Conservation (phyloP, 225 moss, liverwort and hornwort species). For the Pseudisothecium myosuroides region DNA sequence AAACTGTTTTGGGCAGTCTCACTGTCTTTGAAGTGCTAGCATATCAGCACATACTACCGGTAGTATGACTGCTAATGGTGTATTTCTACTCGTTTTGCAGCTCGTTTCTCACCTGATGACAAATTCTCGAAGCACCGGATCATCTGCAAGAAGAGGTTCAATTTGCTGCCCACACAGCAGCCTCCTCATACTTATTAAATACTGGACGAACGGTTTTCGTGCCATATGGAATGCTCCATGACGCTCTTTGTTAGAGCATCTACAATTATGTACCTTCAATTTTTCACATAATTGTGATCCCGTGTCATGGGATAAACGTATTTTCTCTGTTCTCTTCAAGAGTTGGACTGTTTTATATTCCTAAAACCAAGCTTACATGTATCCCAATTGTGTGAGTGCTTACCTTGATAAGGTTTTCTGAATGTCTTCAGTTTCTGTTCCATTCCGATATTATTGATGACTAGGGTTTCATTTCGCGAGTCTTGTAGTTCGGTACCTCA, state of each 20-base stretch:
- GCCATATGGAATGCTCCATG: not conserved
- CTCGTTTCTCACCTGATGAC: slow-evolving; percentile 85
- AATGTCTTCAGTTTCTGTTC: not conserved
- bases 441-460: not conserved
- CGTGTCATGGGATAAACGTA: not conserved
- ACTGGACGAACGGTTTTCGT: not conserved
- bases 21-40: not conserved
- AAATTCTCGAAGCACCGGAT: slow-evolving; percentile 87
- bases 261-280: not conserved
- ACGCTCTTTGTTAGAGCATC: not conserved
- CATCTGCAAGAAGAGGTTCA: slow-evolving; percentile 86
- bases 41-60: not conserved
- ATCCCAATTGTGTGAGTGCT: not conserved
- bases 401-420: not conserved
- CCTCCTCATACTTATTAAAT: slow-evolving; percentile 49
- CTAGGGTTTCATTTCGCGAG: not conserved
- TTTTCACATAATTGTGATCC: not conserved
- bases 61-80: not conserved
- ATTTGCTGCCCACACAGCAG: slow-evolving; percentile 69
- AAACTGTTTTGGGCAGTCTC: not conserved
- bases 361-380: not conserved
- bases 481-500: not conserved
- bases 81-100: not conserved
- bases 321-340: not conserved
- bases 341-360: not conserved